Percentiles rank a stretch among this genome's conserved stretches.
Evolutionary conservation across 2,329 filamentous ascomycete species (phyloP).

Genomic region (Talaromyces albobiverticillius): DNA sequence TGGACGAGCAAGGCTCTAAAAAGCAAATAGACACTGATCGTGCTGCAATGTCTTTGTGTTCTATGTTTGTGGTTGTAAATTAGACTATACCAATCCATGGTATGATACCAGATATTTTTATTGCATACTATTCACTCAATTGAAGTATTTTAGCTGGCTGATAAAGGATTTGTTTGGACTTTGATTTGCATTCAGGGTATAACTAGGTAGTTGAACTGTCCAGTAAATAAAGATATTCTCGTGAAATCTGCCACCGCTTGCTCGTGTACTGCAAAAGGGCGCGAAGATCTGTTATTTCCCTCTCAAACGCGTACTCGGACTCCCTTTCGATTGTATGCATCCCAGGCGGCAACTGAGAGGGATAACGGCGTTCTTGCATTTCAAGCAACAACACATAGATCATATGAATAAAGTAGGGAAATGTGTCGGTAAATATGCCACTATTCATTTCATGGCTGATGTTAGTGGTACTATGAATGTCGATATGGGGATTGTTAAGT

Average conservation of each 20-base stretch:
- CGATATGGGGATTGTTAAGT: neutral
- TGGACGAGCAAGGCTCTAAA: neutral
- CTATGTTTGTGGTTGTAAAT: neutral
- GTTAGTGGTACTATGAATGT: neutral
- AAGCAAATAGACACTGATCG: neutral
- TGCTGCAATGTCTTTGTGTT: neutral
- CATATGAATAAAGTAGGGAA: constrained; percentile 12
- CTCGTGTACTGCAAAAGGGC: neutral
- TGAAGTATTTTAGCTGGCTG: too few species aligned
- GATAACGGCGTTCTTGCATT: constrained; percentile 6
- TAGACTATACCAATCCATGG: neutral
- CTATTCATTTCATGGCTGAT: neutral
- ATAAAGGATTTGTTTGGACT: too few species aligned
- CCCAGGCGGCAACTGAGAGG: neutral
- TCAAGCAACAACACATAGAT: constrained; percentile 9
- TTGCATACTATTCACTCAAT: too few species aligned
- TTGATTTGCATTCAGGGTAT: too few species aligned
- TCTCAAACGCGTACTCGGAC: neutral
- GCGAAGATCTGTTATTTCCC: neutral
- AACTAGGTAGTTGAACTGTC: neutral
- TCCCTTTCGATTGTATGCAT: neutral
- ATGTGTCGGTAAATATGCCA: constrained; percentile 8
- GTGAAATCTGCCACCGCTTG: constrained; percentile 11
- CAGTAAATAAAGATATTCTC: neutral
- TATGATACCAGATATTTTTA: too few species aligned